phyloP scores from a whole-genome alignment of 2,329 filamentous ascomycete species.

The Septoria linicola region DNA sequence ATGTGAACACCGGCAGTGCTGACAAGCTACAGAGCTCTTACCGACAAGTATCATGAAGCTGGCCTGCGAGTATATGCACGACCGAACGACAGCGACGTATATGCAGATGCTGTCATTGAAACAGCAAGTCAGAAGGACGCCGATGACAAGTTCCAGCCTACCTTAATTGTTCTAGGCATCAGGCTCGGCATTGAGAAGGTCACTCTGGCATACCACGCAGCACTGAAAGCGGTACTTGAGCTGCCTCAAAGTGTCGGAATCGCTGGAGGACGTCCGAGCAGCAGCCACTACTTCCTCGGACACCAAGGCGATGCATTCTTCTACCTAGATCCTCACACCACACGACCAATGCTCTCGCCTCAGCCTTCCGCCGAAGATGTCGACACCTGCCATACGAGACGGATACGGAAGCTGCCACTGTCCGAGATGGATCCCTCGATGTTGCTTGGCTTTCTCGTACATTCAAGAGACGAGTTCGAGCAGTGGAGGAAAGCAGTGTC shows the following conservation, averaged over 20 bases:
- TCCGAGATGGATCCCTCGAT: slow-evolving; percentile 97
- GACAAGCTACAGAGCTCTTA: slow-evolving; percentile 63
- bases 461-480: slow-evolving; percentile 76
- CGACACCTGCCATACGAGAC: slow-evolving; percentile 80
- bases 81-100: slow-evolving; percentile 86
- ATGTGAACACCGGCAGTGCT: slow-evolving; percentile 1
- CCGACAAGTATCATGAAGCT: slow-evolving; percentile 61
- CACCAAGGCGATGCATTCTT: slow-evolving; percentile 77
- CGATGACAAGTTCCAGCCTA: slow-evolving; percentile 70
- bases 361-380: slow-evolving; percentile 66
- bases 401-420: slow-evolving; percentile 77
- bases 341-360: slow-evolving; percentile 68
- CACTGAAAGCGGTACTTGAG: slow-evolving; percentile 79
- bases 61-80: slow-evolving; percentile 81
- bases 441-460: slow-evolving; percentile 90
- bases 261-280: slow-evolving; percentile 88
- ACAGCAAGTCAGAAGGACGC: slow-evolving; percentile 63
- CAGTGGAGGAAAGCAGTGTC: slow-evolving; percentile 65
- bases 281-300: slow-evolving; percentile 76
- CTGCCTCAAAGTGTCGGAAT: slow-evolving; percentile 94
- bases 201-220: slow-evolving; percentile 91
- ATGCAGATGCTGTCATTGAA: slow-evolving; percentile 81
- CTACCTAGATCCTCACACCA: slow-evolving; percentile 92
- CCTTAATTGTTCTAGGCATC: slow-evolving; percentile 83
- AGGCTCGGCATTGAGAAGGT: slow-evolving; percentile 90